These are phyloP conservation scores for Tulasnella sp. DNA, from an alignment of 768 basidiomycete species.

Conservation along the genomic window DNA sequence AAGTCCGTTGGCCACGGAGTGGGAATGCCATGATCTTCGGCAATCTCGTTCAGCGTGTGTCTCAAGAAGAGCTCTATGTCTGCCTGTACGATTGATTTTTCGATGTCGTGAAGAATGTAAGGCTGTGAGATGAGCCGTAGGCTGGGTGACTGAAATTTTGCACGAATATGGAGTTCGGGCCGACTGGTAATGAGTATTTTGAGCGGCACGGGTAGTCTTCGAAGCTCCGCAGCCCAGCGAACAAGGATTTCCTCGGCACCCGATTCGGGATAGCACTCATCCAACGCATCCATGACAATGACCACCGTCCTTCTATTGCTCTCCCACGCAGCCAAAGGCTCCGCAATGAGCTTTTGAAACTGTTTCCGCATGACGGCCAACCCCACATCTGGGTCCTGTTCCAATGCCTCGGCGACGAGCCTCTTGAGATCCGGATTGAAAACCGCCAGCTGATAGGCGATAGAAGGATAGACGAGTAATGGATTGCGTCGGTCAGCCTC, in stretches of 20 bases:
- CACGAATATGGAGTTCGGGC: constrained; percentile 41
- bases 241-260: constrained; percentile 37
- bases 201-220: constrained; percentile 41
- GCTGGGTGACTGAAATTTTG: background rate
- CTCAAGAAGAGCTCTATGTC: constrained; percentile 34
- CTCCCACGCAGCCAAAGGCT: constrained; percentile 25
- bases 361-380: constrained; percentile 37
- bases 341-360: constrained; percentile 37
- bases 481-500: constrained; percentile 38
- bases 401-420: constrained; percentile 31
- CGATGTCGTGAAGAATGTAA: constrained; percentile 32
- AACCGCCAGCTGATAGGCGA: constrained; percentile 44
- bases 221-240: constrained; percentile 37
- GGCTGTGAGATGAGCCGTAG: background rate
- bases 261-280: constrained; percentile 42
- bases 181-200: constrained; percentile 45
- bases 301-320: constrained; percentile 38
- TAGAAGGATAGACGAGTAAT: constrained; percentile 43
- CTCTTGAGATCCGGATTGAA: constrained; percentile 28
- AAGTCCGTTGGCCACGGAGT: constrained; percentile 23
- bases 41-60: background rate
- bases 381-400: constrained; percentile 26
- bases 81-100: constrained; percentile 13
- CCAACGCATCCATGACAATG: constrained; percentile 48
- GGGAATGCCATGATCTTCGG: background rate